These are phyloP conservation scores for Scalesia atractyloides DNA, from an alignment of 129 eudicot genomes.

Conservation along the genomic window DNA sequence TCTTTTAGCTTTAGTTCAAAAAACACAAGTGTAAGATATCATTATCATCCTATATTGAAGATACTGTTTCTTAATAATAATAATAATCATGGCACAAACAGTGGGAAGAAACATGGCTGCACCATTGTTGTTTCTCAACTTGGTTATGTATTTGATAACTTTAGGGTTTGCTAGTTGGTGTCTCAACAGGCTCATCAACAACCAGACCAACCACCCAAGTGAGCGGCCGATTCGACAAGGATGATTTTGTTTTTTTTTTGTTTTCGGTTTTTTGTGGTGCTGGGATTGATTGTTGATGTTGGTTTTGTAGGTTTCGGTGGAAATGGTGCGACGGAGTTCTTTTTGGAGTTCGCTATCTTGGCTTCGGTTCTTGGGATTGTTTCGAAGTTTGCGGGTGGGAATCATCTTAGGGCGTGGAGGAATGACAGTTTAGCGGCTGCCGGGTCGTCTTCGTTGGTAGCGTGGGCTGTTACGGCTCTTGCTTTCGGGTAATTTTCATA, in stretches of 20 bases:
- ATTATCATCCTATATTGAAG: background rate
- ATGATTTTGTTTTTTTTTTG: background rate
- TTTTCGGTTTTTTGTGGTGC: background rate
- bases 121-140: constrained; percentile 36
- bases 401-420: constrained; percentile 73
- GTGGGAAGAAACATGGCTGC: constrained; percentile 36
- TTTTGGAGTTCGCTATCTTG: constrained; percentile 63
- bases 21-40: background rate
- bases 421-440: constrained; percentile 82
- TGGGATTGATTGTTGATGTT: background rate
- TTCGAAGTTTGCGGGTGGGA: constrained; percentile 75
- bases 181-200: constrained; percentile 63
- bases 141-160: constrained; percentile 27
- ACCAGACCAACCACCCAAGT: constrained; percentile 76
- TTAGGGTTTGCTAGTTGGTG: constrained; percentile 52
- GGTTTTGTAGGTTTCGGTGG: constrained; percentile 65
- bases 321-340: constrained; percentile 71
- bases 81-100: constrained; percentile 22
- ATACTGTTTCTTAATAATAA: background rate
- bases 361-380: constrained; percentile 71
- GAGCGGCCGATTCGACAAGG: background rate
- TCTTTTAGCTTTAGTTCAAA: too few species aligned
- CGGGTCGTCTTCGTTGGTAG: constrained; percentile 59
- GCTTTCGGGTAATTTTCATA: constrained; percentile 49
- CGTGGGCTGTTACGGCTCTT: constrained; percentile 79